Percentiles rank a stretch among this genome's conserved stretches.
These are phyloP conservation scores for Rhodotorula sphaerocarpa DNA, from an alignment of 768 basidiomycete genomes.

Conservation along the genomic window DNA sequence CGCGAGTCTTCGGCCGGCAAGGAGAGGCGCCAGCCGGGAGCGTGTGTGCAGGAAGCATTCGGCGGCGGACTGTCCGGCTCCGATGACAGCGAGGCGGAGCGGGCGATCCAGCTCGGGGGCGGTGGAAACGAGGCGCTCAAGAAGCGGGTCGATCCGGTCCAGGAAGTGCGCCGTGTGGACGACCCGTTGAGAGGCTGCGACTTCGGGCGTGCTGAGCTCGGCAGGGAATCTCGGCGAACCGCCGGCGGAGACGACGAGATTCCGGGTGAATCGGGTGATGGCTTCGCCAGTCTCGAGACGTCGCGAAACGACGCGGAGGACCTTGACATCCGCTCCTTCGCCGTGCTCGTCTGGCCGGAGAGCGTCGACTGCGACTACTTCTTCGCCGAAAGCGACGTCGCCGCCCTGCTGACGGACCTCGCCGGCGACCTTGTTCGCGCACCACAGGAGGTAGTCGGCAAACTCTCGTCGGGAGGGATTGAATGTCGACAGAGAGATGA, in stretches of 20 bases:
- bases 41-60: conserved; percentile 32
- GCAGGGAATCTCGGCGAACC: conserved; percentile 49
- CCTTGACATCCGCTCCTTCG: conserved; percentile 1
- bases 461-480: conserved; percentile 52
- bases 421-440: conserved; percentile 48
- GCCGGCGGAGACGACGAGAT: conserved; percentile 52
- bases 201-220: conserved; percentile 47
- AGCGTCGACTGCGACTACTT: conserved; percentile 47
- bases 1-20: conserved; percentile 12
- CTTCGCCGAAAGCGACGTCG: conserved; percentile 49
- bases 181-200: conserved; percentile 49
- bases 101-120: conserved; percentile 44
- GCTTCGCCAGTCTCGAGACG: conserved; percentile 2
- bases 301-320: conserved; percentile 17
- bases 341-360: conserved; percentile 27
- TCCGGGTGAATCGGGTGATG: conserved; percentile 41
- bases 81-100: conserved; percentile 29
- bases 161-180: conserved; percentile 31
- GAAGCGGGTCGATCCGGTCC: conserved; percentile 46
- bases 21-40: conserved; percentile 4
- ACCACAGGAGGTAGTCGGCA: conserved; percentile 54
- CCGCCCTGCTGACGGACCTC: conserved; percentile 43
- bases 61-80: conserved; percentile 30
- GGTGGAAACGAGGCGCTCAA: not conserved
- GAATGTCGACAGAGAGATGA: conserved; percentile 53